Evolutionary conservation across 352 stramenopile species (phyloP).

Genomic region (Pythium oligandrum): DNA sequence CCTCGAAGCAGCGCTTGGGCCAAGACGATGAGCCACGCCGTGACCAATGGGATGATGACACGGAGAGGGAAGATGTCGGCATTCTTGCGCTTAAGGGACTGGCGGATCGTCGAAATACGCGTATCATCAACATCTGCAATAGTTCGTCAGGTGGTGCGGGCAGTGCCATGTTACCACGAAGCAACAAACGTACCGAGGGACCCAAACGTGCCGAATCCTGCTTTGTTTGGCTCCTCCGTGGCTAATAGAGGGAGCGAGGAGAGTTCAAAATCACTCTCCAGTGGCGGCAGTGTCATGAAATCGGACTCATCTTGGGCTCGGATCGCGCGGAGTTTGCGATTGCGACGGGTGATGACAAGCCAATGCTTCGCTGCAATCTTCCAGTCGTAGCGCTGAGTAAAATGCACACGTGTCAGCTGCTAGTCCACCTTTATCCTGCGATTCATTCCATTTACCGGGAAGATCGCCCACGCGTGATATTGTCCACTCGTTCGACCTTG

Average conservation of each 20-base stretch:
- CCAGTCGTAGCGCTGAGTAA: conserved; percentile 51
- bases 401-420: no score
- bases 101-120: conserved; percentile 23
- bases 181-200: background rate
- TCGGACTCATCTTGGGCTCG: conserved; percentile 50
- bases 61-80: conserved; percentile 42
- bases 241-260: conserved; percentile 15
- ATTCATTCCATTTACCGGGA: conserved; percentile 27
- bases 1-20: conserved; percentile 67
- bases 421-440: no score
- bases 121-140: conserved; percentile 24
- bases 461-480: conserved; percentile 65
- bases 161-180: no score
- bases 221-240: no score
- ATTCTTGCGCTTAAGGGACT: conserved; percentile 38
- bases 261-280: conserved; percentile 14
- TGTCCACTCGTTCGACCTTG: conserved; percentile 41
- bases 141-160: no score
- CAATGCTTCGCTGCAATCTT: conserved; percentile 53
- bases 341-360: conserved; percentile 53
- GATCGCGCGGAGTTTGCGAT: conserved; percentile 43
- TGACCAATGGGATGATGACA: conserved; percentile 48
- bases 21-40: conserved; percentile 68
- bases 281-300: conserved; percentile 47
- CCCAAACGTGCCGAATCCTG: conserved; percentile 5